phyloP scores from a whole-genome alignment of 257 asterid species.

The Nicotiana attenuata region DNA sequence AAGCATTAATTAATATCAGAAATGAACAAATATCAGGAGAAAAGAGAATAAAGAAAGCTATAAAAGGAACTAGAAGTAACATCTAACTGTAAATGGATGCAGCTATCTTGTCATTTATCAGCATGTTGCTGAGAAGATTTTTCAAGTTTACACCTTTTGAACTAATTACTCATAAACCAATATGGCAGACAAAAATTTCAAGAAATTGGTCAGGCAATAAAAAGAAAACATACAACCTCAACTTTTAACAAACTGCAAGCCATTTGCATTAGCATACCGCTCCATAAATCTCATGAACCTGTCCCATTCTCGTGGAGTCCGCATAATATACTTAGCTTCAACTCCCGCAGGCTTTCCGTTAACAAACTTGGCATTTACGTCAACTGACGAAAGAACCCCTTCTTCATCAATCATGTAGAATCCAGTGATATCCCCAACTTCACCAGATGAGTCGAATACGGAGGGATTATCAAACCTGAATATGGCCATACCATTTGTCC shows the following conservation, averaged over 20 bases:
- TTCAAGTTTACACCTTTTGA: constrained; percentile 19
- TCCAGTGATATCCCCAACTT: constrained; percentile 89
- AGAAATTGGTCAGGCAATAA: neutral
- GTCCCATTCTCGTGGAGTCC: constrained; percentile 85
- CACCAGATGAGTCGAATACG: constrained; percentile 80
- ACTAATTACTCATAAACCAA: constrained; percentile 24
- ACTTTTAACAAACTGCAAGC: constrained; percentile 63
- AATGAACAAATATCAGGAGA: neutral
- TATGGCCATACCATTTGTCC: constrained; percentile 84
- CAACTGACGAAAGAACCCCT: constrained; percentile 80
- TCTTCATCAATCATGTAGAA: constrained; percentile 95
- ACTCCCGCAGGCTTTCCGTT: constrained; percentile 94
- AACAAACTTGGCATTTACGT: constrained; percentile 77
- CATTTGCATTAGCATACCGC: constrained; percentile 71
- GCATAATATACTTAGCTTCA: constrained; percentile 85
- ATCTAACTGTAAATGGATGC: neutral
- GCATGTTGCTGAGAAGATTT: constrained; percentile 1
- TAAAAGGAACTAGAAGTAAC: neutral
- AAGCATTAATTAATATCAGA: neutral
- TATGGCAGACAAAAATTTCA: constrained; percentile 14
- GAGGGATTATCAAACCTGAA: constrained; percentile 80
- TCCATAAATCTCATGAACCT: constrained; percentile 99
- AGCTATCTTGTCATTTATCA: neutral
- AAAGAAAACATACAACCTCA: constrained; percentile 34
- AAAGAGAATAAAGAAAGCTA: neutral